phyloP scores from a whole-genome alignment of 2,329 filamentous ascomycete genomes.

The Fusarium sp. region DNA sequence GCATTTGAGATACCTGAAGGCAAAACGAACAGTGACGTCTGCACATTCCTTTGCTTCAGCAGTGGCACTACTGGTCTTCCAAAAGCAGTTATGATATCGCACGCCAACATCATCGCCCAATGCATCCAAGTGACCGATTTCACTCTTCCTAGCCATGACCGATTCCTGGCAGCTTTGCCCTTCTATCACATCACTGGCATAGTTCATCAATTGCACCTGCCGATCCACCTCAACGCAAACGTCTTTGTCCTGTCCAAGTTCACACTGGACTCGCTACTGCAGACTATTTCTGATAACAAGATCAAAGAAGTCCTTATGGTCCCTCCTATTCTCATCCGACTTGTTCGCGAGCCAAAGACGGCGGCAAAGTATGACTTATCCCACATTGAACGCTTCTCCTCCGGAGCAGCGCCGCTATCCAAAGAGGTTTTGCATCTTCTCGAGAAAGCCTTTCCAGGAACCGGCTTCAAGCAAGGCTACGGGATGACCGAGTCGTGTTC shows the following conservation, averaged over 20 bases:
- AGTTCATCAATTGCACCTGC: conserved; percentile 3
- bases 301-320: conserved; percentile 1
- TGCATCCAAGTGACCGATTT: conserved; percentile 26
- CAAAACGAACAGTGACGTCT: conserved; percentile 11
- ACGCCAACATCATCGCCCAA: conserved; percentile 38
- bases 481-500: conserved; percentile 87
- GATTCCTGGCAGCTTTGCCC: conserved; percentile 40
- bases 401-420: conserved; percentile 33
- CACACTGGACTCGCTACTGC: neutral
- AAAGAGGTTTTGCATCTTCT: conserved; percentile 17
- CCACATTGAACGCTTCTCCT: conserved; percentile 19
- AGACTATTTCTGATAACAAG: neutral
- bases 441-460: conserved; percentile 21
- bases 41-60: conserved; percentile 38
- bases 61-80: conserved; percentile 40
- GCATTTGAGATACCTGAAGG: neutral
- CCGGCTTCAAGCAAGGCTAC: conserved; percentile 63
- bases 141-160: neutral
- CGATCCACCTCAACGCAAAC: neutral
- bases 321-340: neutral
- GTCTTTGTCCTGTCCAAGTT: conserved; percentile 1
- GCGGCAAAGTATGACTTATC: conserved; percentile 23
- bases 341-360: neutral
- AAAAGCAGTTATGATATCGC: conserved; percentile 42
- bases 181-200: conserved; percentile 42